These are phyloP conservation scores for Oenanthe javanica DNA, from an alignment of 140 eudicot genomes.

Conservation along the genomic window DNA sequence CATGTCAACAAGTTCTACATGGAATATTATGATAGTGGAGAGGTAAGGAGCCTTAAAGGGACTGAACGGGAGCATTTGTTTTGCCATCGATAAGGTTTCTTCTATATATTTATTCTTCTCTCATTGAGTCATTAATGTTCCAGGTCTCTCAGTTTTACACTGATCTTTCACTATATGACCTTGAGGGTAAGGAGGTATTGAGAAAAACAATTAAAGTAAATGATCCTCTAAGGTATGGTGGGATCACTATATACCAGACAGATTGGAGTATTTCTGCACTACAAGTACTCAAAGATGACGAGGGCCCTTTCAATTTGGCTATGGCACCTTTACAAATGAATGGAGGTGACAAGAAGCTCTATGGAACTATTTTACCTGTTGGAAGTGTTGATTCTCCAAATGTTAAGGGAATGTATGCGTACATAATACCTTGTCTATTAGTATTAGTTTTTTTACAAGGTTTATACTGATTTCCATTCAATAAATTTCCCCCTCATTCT, in stretches of 20 bases:
- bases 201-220: constrained; percentile 92
- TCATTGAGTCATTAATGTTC: constrained; percentile 1
- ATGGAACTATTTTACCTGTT: constrained; percentile 80
- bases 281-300: constrained; percentile 70
- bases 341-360: constrained; percentile 91
- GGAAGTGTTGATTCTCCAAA: constrained; percentile 56
- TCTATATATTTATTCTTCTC: not conserved
- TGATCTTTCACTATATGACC: constrained; percentile 80
- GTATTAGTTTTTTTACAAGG: not conserved
- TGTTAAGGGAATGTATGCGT: constrained; percentile 88
- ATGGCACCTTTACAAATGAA: constrained; percentile 82
- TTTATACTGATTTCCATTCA: not conserved
- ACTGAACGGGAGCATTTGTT: not conserved
- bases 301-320: constrained; percentile 96
- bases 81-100: not conserved
- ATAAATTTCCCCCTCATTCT: not conserved
- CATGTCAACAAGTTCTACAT: constrained; percentile 82
- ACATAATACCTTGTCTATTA: not conserved
- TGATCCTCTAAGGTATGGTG: constrained; percentile 89
- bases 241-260: constrained; percentile 87
- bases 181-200: constrained; percentile 90
- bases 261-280: constrained; percentile 97
- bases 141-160: constrained; percentile 85
- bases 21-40: constrained; percentile 95
- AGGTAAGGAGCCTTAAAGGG: constrained; percentile 40